A percentile compares a stretch with the other conserved stretches of the same genome.
Conservation (phyloP, 2,329 filamentous ascomycete species). For the Penicillium capsulatum region DNA sequence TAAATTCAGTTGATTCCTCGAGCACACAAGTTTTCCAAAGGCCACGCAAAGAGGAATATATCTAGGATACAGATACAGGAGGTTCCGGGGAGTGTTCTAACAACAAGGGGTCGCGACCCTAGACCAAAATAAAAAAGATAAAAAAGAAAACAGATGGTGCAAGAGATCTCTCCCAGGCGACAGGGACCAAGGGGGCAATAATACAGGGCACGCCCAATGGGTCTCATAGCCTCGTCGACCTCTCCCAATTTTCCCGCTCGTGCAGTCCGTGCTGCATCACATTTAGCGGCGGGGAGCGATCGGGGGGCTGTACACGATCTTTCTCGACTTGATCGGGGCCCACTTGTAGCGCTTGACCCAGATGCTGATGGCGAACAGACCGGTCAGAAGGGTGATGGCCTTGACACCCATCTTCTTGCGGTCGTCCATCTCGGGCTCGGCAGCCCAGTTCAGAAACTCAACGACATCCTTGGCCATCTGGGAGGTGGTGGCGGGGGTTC, state of each 20-base stretch:
- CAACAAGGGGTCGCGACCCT: conserved; percentile 34
- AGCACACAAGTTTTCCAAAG: conserved; percentile 37
- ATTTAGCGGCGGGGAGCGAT: conserved; percentile 35
- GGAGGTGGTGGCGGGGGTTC: conserved; percentile 85
- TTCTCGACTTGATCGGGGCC: conserved; percentile 90
- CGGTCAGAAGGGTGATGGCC: conserved; percentile 74
- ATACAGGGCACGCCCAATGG: conserved; percentile 25
- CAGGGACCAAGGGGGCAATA: conserved; percentile 23
- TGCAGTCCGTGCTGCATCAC: conserved; percentile 24
- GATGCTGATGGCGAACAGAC: conserved; percentile 79
- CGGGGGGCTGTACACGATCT: conserved; percentile 83
- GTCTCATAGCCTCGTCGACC: conserved; percentile 23
- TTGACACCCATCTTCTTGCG: conserved; percentile 99
- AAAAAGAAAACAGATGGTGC: conserved; percentile 24
- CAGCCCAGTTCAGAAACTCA: conserved; percentile 98
- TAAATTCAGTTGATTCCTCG: conserved; percentile 36
- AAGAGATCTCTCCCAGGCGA: conserved; percentile 23
- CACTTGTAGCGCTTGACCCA: conserved; percentile 99
- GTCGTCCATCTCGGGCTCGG: conserved; percentile 98
- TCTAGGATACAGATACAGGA: conserved; percentile 44
- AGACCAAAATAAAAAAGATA: no score
- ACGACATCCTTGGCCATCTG: conserved; percentile 99
- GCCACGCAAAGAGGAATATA: conserved; percentile 34
- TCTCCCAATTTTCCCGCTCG: conserved; percentile 30
- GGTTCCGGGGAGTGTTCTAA: conserved; percentile 37